A percentile compares a stretch with the other conserved stretches of the same genome.
Conservation (phyloP, 495 filamentous ascomycete genomes). For the Parathielavia appendiculata region DNA sequence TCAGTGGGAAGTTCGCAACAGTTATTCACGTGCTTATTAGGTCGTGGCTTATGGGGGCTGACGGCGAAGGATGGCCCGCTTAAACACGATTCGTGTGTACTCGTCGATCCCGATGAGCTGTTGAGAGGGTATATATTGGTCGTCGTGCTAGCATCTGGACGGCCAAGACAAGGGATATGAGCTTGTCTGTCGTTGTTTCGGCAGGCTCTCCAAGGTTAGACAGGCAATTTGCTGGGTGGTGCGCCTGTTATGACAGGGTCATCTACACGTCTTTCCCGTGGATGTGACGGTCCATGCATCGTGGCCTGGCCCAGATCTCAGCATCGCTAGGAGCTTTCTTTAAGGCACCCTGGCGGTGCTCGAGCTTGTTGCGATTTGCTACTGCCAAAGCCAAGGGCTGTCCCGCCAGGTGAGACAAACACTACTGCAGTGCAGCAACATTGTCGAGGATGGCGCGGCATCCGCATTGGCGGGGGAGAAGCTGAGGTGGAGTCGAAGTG, state of each 20-base stretch:
- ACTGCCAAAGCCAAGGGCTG: not conserved
- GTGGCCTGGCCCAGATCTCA: not conserved
- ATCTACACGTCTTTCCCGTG: not conserved
- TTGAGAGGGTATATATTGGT: not conserved
- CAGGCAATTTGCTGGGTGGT: not conserved
- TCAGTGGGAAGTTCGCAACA: not conserved
- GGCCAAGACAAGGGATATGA: too few relatives aligned
- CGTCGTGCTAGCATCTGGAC: not conserved
- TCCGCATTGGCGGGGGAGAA: not conserved
- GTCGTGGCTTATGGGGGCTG: too few relatives aligned
- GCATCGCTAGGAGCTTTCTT: too few relatives aligned
- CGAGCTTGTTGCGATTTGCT: not conserved
- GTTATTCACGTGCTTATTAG: conserved; percentile 5
- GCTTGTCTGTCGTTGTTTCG: too few relatives aligned
- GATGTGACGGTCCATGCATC: conserved; percentile 1
- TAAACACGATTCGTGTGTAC: too few relatives aligned
- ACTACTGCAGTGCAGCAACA: not conserved
- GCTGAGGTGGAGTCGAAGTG: not conserved
- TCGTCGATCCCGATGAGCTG: too few relatives aligned
- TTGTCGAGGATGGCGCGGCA: not conserved
- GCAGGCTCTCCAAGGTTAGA: too few relatives aligned
- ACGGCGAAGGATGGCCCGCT: too few relatives aligned
- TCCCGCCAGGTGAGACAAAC: conserved; percentile 2
- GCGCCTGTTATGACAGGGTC: not conserved
- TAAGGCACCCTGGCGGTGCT: not conserved